Base-by-base conservation (phyloP, 2,329 filamentous ascomycete genomes). In the Cladophialophora exuberans region DNA sequence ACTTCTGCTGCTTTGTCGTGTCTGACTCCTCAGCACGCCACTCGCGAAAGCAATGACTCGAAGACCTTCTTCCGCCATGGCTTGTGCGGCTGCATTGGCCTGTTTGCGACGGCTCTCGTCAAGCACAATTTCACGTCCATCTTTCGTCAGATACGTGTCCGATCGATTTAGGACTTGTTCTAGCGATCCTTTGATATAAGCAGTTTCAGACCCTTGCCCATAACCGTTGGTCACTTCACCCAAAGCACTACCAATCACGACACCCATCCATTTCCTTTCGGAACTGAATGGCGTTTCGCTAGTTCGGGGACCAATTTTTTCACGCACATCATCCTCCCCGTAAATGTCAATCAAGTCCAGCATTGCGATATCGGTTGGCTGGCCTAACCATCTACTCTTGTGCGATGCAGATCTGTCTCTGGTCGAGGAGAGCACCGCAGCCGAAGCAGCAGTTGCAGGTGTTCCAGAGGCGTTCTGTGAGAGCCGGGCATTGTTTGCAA, bases 191-290 rank as follows among this genome's bases (percentile, higher is more conserved):
- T 99, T 99, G 76, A 97, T 89, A 70, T 97, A 99, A 0, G 90
- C 92, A 62, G 90, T 86, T 66, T 96, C 89, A 58, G 85, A 84
- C 31, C 88, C 85, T 50, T 77, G 76, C 55, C 77, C 79, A 25
- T 77, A 74, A 23, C 78, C 78, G 43, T 83, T 79, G 18, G 79
- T 76, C 38, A 74, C 67, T 54, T 70, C 73, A 26, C 74, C 72
- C 59, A 69, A 36, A 39, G 62, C 58, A 59, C 72, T 74, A 25
- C 84, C 85, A 63, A 97, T 89, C 1, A 91, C 88, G 23, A 97
- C 92, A 28, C 95, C 95, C 95, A 99, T 99, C 93, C 93, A 99
- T 73, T 99, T 99, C 54, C 93, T 84, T 69, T 96, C 91, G 1
- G 94, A 99, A 69, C 93, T 97, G 72, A 99, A 99, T 0, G 94